These are phyloP conservation scores for Epichloe bromicola DNA, from an alignment of 2,329 filamentous ascomycete species.

Conservation along the genomic window DNA sequence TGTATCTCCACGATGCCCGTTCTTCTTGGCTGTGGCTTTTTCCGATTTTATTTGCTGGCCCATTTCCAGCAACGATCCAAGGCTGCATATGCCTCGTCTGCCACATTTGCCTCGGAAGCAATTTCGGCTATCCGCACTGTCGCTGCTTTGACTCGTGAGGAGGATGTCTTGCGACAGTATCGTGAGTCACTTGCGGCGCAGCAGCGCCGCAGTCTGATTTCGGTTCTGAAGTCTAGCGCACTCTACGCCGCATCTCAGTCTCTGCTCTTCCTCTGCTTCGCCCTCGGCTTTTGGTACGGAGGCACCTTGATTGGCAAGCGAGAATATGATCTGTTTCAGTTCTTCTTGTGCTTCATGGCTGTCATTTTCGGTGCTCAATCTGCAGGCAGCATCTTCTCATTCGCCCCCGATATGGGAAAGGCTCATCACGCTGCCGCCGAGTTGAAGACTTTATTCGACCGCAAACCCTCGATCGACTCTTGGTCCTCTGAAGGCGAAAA, in stretches of 20 bases:
- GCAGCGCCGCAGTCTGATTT: slow-evolving; percentile 53
- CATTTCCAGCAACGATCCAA: slow-evolving; percentile 70
- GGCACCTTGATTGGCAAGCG: slow-evolving; percentile 57
- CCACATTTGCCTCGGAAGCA: slow-evolving; percentile 82
- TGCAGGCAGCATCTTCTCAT: slow-evolving; percentile 78
- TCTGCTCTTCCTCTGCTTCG: slow-evolving; percentile 69
- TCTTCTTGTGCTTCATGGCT: slow-evolving; percentile 82
- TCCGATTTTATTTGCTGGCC: slow-evolving; percentile 74
- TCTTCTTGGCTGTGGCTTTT: slow-evolving; percentile 69
- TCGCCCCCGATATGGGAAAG: slow-evolving; percentile 87
- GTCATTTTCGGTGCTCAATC: slow-evolving; percentile 89
- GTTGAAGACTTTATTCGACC: slow-evolving; percentile 74
- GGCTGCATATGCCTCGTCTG: slow-evolving; percentile 64
- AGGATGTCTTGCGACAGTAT: slow-evolving; percentile 65
- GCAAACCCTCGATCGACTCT: slow-evolving; percentile 66
- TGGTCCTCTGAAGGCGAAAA: slow-evolving; percentile 60
- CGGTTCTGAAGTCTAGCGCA: slow-evolving; percentile 60
- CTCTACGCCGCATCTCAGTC: slow-evolving; percentile 81
- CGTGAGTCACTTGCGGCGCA: slow-evolving; percentile 52
- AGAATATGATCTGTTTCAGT: slow-evolving; percentile 71
- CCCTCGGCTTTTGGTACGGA: slow-evolving; percentile 88
- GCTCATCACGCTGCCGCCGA: slow-evolving; percentile 72
- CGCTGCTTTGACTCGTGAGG: slow-evolving; percentile 76
- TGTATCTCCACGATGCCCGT: slow-evolving; percentile 69
- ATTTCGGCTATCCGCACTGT: slow-evolving; percentile 91